A percentile compares a stretch with the other conserved stretches of the same genome.
phyloP scores from a whole-genome alignment of 2,329 filamentous ascomycete species.

The Delphinella strobiligena region DNA sequence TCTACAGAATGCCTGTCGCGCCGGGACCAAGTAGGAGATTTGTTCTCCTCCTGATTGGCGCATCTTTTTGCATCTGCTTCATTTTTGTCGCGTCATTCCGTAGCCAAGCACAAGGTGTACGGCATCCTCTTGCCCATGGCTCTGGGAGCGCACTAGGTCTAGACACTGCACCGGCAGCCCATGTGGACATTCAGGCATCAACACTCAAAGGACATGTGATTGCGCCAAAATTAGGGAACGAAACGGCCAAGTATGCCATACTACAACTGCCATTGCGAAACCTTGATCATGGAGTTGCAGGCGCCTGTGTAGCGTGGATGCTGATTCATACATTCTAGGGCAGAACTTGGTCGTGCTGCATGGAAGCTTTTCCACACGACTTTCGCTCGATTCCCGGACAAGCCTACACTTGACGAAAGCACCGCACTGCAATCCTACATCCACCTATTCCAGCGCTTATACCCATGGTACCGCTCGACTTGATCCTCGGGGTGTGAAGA shows the following conservation, averaged over 20 bases:
- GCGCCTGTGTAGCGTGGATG: neutral
- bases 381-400: slow-evolving; percentile 53
- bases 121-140: slow-evolving; percentile 11
- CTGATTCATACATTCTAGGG: slow-evolving; percentile 25
- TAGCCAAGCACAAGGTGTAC: slow-evolving; percentile 19
- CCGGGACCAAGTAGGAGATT: slow-evolving; percentile 22
- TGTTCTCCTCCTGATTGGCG: slow-evolving; percentile 37
- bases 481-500: neutral
- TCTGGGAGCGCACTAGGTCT: neutral
- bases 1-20: slow-evolving; percentile 10
- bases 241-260: slow-evolving; percentile 57
- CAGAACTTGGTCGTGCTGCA: slow-evolving; percentile 51
- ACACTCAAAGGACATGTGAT: slow-evolving; percentile 56
- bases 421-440: slow-evolving; percentile 48
- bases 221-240: slow-evolving; percentile 71
- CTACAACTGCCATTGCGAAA: neutral
- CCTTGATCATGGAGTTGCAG: neutral
- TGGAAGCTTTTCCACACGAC: slow-evolving; percentile 58
- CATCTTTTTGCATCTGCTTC: slow-evolving; percentile 44
- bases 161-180: slow-evolving; percentile 11
- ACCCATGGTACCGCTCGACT: slow-evolving; percentile 40
- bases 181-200: slow-evolving; percentile 15
- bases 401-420: slow-evolving; percentile 48
- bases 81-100: slow-evolving; percentile 49
- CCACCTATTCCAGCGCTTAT: slow-evolving; percentile 51